Evolutionary conservation across 2,329 filamentous ascomycete species (phyloP).

Genomic region (Sodiomyces alkalinus): DNA sequence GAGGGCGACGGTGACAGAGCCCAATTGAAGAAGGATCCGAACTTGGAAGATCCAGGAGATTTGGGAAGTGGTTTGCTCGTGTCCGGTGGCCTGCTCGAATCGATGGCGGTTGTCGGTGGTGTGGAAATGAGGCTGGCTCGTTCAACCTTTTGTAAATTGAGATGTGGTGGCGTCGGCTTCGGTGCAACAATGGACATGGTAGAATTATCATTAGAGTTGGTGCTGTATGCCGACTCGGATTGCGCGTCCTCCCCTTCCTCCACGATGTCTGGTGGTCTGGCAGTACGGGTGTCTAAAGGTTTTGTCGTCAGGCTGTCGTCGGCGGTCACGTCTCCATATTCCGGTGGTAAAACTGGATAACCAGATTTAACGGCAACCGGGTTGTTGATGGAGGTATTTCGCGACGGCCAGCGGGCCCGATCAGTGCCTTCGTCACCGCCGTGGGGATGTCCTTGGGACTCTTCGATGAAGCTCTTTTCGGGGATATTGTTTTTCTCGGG

Average conservation of each 20-base stretch:
- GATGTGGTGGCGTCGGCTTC: conserved; percentile 35
- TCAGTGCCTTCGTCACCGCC: conserved; percentile 2
- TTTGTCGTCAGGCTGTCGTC: conserved; percentile 21
- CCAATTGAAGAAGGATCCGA: conserved; percentile 41
- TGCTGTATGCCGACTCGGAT: conserved; percentile 15
- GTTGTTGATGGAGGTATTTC: conserved; percentile 24
- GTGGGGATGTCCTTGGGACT: too few relatives aligned
- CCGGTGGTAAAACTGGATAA: conserved; percentile 24
- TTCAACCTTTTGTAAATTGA: conserved; percentile 30
- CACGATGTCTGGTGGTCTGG: too few relatives aligned
- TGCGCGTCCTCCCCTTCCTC: conserved; percentile 20
- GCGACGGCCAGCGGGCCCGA: conserved; percentile 14
- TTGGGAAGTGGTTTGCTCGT: conserved; percentile 40
- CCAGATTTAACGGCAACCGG: conserved; percentile 28
- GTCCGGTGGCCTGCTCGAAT: conserved; percentile 16
- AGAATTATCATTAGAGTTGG: conserved; percentile 21
- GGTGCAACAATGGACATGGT: conserved; percentile 33
- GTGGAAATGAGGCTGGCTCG: conserved; percentile 10
- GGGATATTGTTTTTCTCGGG: too few relatives aligned
- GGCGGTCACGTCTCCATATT: conserved; percentile 27
- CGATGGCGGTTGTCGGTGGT: conserved; percentile 11
- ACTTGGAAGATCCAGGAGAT: conserved; percentile 33
- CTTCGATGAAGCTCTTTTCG: too few relatives aligned
- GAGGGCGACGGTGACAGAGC: conserved; percentile 28
- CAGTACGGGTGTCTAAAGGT: too few relatives aligned